Base-by-base conservation (phyloP, 805 yeast species). In the Lipomyces japonicus region DNA sequence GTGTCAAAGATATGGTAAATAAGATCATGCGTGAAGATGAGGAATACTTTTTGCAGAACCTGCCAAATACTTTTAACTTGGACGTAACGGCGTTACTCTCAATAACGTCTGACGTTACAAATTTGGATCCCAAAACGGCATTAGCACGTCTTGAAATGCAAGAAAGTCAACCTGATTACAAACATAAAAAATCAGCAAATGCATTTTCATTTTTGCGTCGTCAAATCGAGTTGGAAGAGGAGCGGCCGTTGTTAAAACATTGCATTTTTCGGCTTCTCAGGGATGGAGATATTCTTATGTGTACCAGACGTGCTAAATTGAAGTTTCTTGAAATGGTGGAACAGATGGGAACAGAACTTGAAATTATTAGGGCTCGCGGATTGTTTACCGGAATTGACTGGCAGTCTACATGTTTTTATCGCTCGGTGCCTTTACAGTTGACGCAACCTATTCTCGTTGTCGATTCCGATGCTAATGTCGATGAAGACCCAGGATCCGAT, bases 51-150 rank as follows among this genome's bases (percentile, higher is more conserved):
- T 6, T 28, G n/a, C 5, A n/a, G 10, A 45, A 44, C n/a, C 28
- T 51, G 18, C 53, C 53, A 3, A 25, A 31, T 18, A 30, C 48
- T 21, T 36, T 51, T 4, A 48, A 36, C 30, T 48, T 51, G 31
- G 56, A 51, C 34, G 52, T 51, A 9, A 51, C 56, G 3, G 49
- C 45, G 3, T 14, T 49, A 26, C 26, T 51, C n/a, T 36, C 44
- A 22, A 30, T 51, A 26, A 31, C 48, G n/a, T 51, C 56, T 9
- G 56, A 51, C 23, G 32, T 51, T n/a, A 44, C 53, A 36, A 48
- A 44, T 23, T 24, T 48, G 19, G 12, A n/a, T 12, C 50, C 43
- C 5, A 39, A 32, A 12, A 30, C 35, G 14, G 46, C 50, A 7
- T 14, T 16, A n/a, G 9, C 4, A 1, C 37, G 41, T 22, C 46